phyloP scores from a whole-genome alignment of 331 rosid genomes.

The Malus hybrid region DNA sequence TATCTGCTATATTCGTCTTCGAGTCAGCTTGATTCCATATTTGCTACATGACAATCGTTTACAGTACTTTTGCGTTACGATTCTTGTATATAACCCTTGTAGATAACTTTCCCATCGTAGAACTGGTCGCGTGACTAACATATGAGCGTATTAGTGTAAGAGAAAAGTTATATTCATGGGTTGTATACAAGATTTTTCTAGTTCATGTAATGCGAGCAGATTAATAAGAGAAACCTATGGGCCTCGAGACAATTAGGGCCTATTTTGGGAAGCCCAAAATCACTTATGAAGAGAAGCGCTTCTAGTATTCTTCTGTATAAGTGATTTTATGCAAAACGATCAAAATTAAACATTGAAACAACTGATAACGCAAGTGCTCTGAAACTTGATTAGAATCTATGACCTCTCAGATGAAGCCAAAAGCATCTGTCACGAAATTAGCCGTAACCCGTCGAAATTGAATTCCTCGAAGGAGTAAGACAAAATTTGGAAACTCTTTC shows the following conservation, averaged over 20 bases:
- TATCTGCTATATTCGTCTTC: too few relatives aligned
- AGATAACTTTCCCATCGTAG: neutral
- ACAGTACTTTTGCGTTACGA: neutral
- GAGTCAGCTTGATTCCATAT: neutral
- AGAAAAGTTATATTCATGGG: neutral
- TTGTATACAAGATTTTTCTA: neutral
- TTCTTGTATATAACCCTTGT: neutral
- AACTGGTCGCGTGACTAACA: neutral
- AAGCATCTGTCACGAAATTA: neutral
- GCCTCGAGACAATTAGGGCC: neutral
- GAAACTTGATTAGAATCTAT: too few relatives aligned
- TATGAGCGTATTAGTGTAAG: neutral
- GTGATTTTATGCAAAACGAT: neutral
- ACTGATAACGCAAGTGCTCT: neutral
- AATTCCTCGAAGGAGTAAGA: too few relatives aligned
- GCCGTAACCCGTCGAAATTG: neutral
- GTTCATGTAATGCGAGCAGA: too few relatives aligned
- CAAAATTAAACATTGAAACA: neutral
- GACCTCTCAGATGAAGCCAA: neutral
- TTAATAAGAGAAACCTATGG: neutral
- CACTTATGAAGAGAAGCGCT: neutral
- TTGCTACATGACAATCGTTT: neutral
- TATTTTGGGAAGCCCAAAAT: neutral
- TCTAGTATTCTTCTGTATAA: fast-evolving
- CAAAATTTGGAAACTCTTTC: too few relatives aligned